Evolutionary conservation across 108 stramenopile species (phyloP).

Genomic region (Thalassiosira profunda): DNA sequence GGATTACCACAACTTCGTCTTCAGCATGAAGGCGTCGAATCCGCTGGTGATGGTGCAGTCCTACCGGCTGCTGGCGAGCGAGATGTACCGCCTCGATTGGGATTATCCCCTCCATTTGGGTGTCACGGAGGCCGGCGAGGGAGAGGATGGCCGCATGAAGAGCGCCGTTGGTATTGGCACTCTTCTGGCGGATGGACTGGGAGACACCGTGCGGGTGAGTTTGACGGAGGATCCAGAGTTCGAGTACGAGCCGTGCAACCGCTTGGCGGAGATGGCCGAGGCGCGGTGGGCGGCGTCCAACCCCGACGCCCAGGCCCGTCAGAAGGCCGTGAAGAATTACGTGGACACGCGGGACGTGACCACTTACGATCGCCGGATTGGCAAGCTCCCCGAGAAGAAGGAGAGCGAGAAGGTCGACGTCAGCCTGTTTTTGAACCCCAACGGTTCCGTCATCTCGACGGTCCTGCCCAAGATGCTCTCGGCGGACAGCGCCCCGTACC

Average conservation of each 20-base stretch:
- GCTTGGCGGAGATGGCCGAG: conserved; percentile 87
- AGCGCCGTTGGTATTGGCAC: conserved; percentile 97
- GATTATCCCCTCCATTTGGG: conserved; percentile 98
- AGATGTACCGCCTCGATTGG: conserved; percentile 94
- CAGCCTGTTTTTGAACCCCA: conserved; percentile 85
- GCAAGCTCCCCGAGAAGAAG: conserved; percentile 69
- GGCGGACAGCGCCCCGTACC: conserved; percentile 78
- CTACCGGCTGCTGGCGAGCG: conserved; percentile 93
- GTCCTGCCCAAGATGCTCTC: conserved; percentile 84
- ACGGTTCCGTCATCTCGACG: conserved; percentile 86
- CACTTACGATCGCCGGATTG: conserved; percentile 70
- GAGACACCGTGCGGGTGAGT: conserved; percentile 97
- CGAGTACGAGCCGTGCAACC: conserved; percentile 95
- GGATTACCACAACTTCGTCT: conserved; percentile 98
- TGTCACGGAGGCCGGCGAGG: conserved; percentile 98
- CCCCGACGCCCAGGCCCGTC: conserved; percentile 66
- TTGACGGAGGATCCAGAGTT: conserved; percentile 98
- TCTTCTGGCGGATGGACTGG: conserved; percentile 95
- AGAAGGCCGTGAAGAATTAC: conserved; percentile 73
- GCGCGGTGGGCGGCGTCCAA: conserved; percentile 65
- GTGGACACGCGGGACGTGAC: conserved; percentile 89
- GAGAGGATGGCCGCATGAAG: conserved; percentile 99
- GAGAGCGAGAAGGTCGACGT: conserved; percentile 90
- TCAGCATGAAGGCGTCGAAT: conserved; percentile 98
- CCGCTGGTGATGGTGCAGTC: conserved; percentile 98